Conservation (phyloP, 139 green algal genomes). For the Picochlorum sp. region DNA sequence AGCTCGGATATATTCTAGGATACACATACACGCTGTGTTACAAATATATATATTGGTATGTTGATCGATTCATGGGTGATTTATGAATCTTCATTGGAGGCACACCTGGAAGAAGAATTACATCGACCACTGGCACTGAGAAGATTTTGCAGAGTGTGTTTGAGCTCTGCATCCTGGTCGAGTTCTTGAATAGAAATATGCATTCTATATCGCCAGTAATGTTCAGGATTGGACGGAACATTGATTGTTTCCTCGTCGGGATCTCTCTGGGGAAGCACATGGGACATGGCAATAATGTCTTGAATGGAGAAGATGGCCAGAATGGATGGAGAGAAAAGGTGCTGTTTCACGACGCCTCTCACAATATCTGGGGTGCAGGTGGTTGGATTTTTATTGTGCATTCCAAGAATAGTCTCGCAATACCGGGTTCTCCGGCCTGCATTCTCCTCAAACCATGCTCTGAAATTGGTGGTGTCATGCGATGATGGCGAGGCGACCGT, state of each 20-base stretch:
- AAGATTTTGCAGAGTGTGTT: neutral
- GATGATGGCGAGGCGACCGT: slow-evolving; percentile 80
- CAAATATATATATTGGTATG: too few relatives aligned
- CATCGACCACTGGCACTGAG: neutral
- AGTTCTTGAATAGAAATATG: slow-evolving; percentile 55
- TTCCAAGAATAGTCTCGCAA: slow-evolving; percentile 33
- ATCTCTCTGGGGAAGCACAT: slow-evolving; percentile 24
- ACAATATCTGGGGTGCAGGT: slow-evolving; percentile 72
- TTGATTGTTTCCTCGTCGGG: slow-evolving; percentile 90
- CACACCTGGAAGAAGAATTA: too few relatives aligned
- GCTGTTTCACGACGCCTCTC: slow-evolving; percentile 71
- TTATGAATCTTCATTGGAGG: too few relatives aligned
- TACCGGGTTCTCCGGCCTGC: slow-evolving; percentile 59
- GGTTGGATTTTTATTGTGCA: slow-evolving; percentile 18
- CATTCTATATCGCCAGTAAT: slow-evolving; percentile 85
- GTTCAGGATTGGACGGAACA: slow-evolving; percentile 81
- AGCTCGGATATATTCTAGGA: too few relatives aligned
- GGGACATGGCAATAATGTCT: slow-evolving; percentile 50
- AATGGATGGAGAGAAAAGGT: slow-evolving; percentile 64
- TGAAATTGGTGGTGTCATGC: slow-evolving; percentile 82
- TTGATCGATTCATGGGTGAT: too few relatives aligned
- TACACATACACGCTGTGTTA: too few relatives aligned
- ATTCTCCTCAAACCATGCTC: slow-evolving; percentile 84
- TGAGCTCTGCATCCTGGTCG: slow-evolving; percentile 24
- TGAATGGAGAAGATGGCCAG: slow-evolving; percentile 86